A percentile compares a stretch with the other conserved stretches of the same genome.
Conservation (phyloP, 345 rosid species). For the Murraya paniculata region DNA sequence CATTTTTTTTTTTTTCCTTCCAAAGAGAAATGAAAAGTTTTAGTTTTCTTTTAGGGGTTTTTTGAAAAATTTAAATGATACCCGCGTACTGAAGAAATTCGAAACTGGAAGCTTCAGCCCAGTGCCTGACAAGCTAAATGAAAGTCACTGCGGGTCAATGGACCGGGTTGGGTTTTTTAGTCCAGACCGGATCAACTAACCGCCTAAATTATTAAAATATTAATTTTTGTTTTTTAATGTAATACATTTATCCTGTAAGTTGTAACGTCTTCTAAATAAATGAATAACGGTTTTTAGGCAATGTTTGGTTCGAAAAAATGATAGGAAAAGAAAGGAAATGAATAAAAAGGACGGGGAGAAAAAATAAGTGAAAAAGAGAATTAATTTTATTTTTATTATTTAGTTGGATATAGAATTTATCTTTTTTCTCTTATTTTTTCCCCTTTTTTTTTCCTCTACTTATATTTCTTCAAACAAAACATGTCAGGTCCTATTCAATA, state of each 20-base stretch:
- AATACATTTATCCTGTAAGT: neutral
- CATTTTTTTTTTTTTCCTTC: constrained; percentile 21
- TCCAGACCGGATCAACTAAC: neutral
- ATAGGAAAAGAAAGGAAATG: too few species aligned
- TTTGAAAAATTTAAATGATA: neutral
- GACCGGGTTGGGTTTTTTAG: neutral
- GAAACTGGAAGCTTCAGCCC: constrained; percentile 4
- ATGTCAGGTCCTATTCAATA: too few species aligned
- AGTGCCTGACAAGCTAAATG: neutral
- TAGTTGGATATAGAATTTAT: too few species aligned
- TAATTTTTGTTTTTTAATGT: too few species aligned
- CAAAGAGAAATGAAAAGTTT: neutral
- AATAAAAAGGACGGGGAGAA: too few species aligned
- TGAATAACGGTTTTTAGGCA: too few species aligned
- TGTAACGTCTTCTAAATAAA: neutral
- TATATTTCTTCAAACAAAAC: too few species aligned
- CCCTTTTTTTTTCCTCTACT: too few species aligned
- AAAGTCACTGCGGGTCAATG: neutral
- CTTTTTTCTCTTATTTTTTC: too few species aligned
- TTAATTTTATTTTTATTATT: too few species aligned
- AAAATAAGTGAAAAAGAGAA: too few species aligned
- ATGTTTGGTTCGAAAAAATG: too few species aligned
- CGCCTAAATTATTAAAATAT: neutral
- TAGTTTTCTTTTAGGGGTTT: neutral
- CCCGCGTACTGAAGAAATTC: constrained; percentile 8